Evolutionary conservation across 306 rosid genomes (phyloP).

Genomic region (Prosopis cineraria): DNA sequence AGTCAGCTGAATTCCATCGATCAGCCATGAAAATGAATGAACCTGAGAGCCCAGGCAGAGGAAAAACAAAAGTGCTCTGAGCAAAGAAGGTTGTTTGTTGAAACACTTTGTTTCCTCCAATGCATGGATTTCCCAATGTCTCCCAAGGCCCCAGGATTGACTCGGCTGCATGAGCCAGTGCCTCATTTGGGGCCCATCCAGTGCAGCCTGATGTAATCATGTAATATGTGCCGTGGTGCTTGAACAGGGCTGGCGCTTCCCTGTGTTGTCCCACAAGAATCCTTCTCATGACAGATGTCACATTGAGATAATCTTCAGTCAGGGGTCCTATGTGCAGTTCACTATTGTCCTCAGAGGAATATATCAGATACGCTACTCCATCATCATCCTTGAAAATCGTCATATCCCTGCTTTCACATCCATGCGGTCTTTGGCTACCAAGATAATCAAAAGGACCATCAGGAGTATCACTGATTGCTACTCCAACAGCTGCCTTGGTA

Average conservation of each 20-base stretch:
- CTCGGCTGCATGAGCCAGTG: constrained; percentile 89
- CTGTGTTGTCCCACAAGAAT: constrained; percentile 87
- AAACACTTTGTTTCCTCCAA: constrained; percentile 80
- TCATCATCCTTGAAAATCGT: constrained; percentile 92
- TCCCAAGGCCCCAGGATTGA: constrained; percentile 95
- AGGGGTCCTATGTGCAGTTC: constrained; percentile 94
- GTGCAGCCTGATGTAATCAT: constrained; percentile 99
- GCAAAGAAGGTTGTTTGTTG: constrained; percentile 79
- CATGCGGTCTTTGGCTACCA: constrained; percentile 90
- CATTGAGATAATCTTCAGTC: constrained; percentile 76
- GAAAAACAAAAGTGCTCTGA: constrained; percentile 90
- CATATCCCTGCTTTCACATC: constrained; percentile 94
- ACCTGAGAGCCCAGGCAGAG: constrained; percentile 66
- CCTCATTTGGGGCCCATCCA: constrained; percentile 98
- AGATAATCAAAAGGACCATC: constrained; percentile 88
- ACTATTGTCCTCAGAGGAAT: constrained; percentile 95
- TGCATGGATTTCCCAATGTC: constrained; percentile 85
- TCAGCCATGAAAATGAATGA: constrained; percentile 85
- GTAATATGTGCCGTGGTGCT: constrained; percentile 84
- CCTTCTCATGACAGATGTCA: constrained; percentile 59
- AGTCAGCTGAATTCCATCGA: constrained; percentile 92
- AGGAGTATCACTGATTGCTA: constrained; percentile 79
- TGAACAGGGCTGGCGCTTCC: constrained; percentile 98
- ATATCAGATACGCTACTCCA: constrained; percentile 78
- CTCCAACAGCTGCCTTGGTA: constrained; percentile 87